Conservation (phyloP, 768 basidiomycete genomes). For the Pleurotus tuber-regium region DNA sequence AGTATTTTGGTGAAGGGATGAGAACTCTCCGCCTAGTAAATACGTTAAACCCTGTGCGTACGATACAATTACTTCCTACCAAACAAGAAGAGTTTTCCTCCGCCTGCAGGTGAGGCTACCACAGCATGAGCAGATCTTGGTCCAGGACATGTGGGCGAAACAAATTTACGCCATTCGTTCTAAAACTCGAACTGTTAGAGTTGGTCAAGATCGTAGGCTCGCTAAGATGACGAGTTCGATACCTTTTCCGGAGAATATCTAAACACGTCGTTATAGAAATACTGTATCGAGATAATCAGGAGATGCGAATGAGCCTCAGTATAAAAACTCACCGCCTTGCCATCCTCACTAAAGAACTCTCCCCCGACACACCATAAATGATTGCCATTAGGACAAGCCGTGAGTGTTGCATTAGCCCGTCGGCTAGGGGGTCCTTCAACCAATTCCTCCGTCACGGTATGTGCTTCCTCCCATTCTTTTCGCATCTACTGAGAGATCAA, state of each 20-base stretch:
- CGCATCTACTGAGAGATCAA: slow-evolving; percentile 69
- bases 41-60: no score
- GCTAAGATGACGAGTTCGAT: slow-evolving; percentile 4
- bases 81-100: slow-evolving; percentile 84
- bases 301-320: neutral
- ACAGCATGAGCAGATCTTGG: slow-evolving; percentile 88
- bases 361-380: slow-evolving; percentile 85
- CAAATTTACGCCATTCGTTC: slow-evolving; percentile 89
- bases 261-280: slow-evolving; percentile 88
- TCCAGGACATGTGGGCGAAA: slow-evolving; percentile 82
- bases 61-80: slow-evolving; percentile 49
- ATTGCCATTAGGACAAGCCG: slow-evolving; percentile 75
- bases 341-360: slow-evolving; percentile 86
- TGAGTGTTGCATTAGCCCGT: slow-evolving; percentile 81
- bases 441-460: slow-evolving; percentile 82
- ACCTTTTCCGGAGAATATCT: slow-evolving; percentile 84
- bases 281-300: slow-evolving; percentile 33
- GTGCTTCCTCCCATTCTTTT: slow-evolving; percentile 79
- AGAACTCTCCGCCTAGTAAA: slow-evolving; percentile 78
- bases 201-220: neutral
- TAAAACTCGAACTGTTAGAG: slow-evolving; percentile 19
- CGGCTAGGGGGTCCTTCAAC: slow-evolving; percentile 80
- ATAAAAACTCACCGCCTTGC: slow-evolving; percentile 56
- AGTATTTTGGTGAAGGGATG: slow-evolving; percentile 75
- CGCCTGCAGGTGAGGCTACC: slow-evolving; percentile 68